A percentile compares a stretch with the other conserved stretches of the same genome.
Evolutionary conservation across 768 basidiomycete genomes (phyloP).

Genomic region (Leccinum variicolor): DNA sequence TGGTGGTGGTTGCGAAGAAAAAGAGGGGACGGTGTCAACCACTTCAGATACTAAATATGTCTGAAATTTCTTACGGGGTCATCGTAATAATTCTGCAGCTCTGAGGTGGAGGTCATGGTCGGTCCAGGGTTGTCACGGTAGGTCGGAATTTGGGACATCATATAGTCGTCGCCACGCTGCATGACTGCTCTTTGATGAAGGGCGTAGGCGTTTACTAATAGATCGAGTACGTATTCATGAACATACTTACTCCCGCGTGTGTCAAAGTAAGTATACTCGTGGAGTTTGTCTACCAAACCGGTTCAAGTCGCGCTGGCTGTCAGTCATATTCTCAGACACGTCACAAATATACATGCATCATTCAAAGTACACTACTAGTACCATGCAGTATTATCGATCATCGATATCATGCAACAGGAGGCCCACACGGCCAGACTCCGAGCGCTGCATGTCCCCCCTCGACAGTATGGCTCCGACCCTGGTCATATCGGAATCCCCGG

Average conservation of each 20-base stretch:
- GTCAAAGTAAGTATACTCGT: not conserved
- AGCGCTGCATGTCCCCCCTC: slow-evolving; percentile 10
- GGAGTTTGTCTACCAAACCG: not conserved
- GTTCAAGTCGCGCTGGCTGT: not conserved
- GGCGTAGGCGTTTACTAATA: not conserved
- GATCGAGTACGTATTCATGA: not conserved
- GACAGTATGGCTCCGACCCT: slow-evolving; percentile 7
- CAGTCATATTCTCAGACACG: not conserved
- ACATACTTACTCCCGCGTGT: not conserved
- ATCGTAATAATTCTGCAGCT: slow-evolving; percentile 31
- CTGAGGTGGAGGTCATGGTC: slow-evolving; percentile 13
- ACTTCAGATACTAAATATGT: slow-evolving; percentile 7
- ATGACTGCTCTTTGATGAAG: slow-evolving; percentile 1
- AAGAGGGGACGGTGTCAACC: not conserved
- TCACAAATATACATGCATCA: slow-evolving; percentile 4
- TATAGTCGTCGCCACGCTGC: slow-evolving; percentile 23
- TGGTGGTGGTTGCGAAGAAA: not conserved
- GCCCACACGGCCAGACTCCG: slow-evolving; percentile 11
- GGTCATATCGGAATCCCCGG: not conserved
- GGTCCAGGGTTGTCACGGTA: slow-evolving; percentile 18
- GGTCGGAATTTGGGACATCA: slow-evolving; percentile 24
- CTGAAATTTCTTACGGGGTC: slow-evolving; percentile 15
- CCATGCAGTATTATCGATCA: not conserved
- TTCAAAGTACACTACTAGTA: not conserved
- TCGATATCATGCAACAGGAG: slow-evolving; percentile 7